phyloP scores from a whole-genome alignment of 2,329 filamentous ascomycete species.

The Aphanoascus verrucosus region DNA sequence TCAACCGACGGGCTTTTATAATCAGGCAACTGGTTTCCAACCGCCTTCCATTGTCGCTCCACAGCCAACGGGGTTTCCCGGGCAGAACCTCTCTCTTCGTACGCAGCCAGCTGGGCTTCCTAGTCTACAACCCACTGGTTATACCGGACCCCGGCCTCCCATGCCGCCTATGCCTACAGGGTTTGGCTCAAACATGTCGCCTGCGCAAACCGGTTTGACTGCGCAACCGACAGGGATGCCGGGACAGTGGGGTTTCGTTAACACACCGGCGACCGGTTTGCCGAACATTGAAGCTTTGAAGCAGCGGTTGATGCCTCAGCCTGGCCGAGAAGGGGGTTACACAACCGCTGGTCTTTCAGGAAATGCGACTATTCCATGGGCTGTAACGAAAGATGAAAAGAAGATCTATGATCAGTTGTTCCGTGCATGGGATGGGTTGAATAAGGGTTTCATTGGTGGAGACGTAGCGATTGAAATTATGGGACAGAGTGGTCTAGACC shows the following conservation, averaged over 20 bases:
- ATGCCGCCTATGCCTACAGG: slow-evolving; percentile 73
- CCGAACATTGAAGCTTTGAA: slow-evolving; percentile 91
- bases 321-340: slow-evolving; percentile 75
- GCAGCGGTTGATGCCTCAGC: slow-evolving; percentile 93
- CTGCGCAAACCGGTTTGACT: slow-evolving; percentile 61
- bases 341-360: slow-evolving; percentile 80
- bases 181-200: slow-evolving; percentile 52
- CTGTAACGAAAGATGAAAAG: slow-evolving; percentile 97
- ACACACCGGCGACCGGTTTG: slow-evolving; percentile 75
- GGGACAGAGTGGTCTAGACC: slow-evolving; percentile 86
- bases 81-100: slow-evolving; percentile 46
- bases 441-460: slow-evolving; percentile 83
- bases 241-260: slow-evolving; percentile 97
- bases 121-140: slow-evolving; percentile 66
- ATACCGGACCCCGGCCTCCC: slow-evolving; percentile 66
- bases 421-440: slow-evolving; percentile 89
- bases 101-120: slow-evolving; percentile 60
- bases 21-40: slow-evolving; percentile 59
- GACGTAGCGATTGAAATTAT: slow-evolving; percentile 95
- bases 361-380: slow-evolving; percentile 94
- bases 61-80: slow-evolving; percentile 36
- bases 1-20: slow-evolving; percentile 41
- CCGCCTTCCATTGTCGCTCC: slow-evolving; percentile 37
- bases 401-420: slow-evolving; percentile 92
- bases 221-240: slow-evolving; percentile 89